phyloP scores from a whole-genome alignment of 306 rosid species.

The Trifolium dubium region DNA sequence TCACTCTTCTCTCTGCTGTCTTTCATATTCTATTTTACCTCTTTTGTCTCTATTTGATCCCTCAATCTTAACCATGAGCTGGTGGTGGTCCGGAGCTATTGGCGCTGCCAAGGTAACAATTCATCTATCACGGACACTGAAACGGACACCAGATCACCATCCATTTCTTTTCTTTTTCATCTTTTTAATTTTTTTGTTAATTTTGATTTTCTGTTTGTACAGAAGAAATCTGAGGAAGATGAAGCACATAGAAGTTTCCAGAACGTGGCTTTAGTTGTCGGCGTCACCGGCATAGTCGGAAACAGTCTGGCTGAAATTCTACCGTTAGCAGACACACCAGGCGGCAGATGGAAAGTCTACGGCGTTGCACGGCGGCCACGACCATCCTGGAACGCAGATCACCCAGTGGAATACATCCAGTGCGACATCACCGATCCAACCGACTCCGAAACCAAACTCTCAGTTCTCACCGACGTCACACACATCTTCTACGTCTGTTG shows the following conservation, averaged over 20 bases:
- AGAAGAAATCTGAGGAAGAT: slow-evolving; percentile 64
- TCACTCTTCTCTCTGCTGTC: not conserved
- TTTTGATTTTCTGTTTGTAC: slow-evolving; percentile 9
- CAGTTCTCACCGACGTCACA: slow-evolving; percentile 62
- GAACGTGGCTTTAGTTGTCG: slow-evolving; percentile 63
- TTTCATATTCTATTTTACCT: too few relatives aligned
- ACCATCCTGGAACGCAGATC: slow-evolving; percentile 74
- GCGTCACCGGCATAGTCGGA: slow-evolving; percentile 77
- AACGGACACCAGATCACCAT: too few relatives aligned
- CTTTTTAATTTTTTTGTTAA: not conserved
- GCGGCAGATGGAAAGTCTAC: slow-evolving; percentile 81
- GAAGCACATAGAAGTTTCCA: slow-evolving; percentile 52
- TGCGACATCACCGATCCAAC: slow-evolving; percentile 66
- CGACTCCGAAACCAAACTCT: slow-evolving; percentile 63
- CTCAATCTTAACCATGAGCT: slow-evolving; percentile 30
- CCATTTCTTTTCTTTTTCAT: not conserved
- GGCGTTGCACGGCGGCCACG: slow-evolving; percentile 81
- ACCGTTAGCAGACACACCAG: slow-evolving; percentile 73
- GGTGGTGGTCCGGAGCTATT: slow-evolving; percentile 57
- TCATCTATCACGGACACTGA: too few relatives aligned
- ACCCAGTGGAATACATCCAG: slow-evolving; percentile 68
- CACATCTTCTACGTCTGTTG: slow-evolving; percentile 74
- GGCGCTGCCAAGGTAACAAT: slow-evolving; percentile 50
- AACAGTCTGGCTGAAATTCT: slow-evolving; percentile 84
- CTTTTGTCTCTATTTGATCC: not conserved